Evolutionary conservation across 2,329 filamentous ascomycete genomes (phyloP).

Genomic region (Ciborinia camelliae): DNA sequence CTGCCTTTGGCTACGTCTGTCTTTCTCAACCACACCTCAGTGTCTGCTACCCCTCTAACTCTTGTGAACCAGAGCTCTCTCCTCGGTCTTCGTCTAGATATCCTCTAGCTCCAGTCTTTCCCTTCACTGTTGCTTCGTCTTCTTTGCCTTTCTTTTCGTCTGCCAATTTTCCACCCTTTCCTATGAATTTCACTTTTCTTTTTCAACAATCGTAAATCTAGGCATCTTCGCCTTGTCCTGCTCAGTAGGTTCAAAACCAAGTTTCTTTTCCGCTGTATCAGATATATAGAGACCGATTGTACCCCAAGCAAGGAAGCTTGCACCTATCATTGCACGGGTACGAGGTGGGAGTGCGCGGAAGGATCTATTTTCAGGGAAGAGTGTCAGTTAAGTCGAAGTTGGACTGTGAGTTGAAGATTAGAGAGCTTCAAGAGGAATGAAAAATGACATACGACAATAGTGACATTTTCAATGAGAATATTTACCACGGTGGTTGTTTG

Average conservation of each 20-base stretch:
- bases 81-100: neutral
- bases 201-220: conserved; percentile 59
- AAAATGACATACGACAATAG: conserved; percentile 4
- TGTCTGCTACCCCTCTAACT: neutral
- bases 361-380: conserved; percentile 20
- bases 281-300: conserved; percentile 68
- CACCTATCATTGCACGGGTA: conserved; percentile 68
- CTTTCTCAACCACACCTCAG: neutral
- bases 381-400: neutral
- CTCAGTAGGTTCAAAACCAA: conserved; percentile 69
- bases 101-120: neutral
- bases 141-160: neutral
- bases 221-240: conserved; percentile 70
- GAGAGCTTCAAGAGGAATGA: neutral
- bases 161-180: neutral
- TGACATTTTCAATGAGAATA: neutral
- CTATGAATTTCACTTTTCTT: conserved; percentile 30
- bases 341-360: conserved; percentile 70
- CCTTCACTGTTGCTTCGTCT: neutral
- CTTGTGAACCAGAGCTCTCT: neutral
- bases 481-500: neutral
- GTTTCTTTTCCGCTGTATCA: conserved; percentile 67
- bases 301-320: conserved; percentile 75
- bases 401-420: neutral
- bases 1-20: neutral